Base-by-base conservation (phyloP, 2,329 filamentous ascomycete species). In the Diaporthe sp. region DNA sequence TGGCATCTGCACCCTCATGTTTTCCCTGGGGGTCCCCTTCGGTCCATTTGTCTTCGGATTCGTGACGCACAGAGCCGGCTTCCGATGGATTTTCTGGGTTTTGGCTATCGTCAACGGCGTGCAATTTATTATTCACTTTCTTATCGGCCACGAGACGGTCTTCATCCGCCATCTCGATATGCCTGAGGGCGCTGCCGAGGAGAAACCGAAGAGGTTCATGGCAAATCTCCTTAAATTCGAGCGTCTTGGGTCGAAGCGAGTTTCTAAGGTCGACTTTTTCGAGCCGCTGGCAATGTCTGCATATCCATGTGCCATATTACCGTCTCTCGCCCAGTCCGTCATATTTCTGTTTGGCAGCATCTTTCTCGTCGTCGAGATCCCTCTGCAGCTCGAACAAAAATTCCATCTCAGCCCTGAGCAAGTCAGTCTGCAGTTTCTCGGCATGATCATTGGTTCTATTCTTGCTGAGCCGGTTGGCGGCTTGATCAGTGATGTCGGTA, bases 391-490 rank as follows among this genome's bases (percentile, higher is more conserved):
- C 75, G 82, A 85, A 15, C 79, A 82, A 25, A 89, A 88, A 75
- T 92, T 89, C 70, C 84, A 84, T 7, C 86, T 91, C 81, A 88
- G 88, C 77, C 80, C 87, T 0, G 85, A 91, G 77, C 86, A 90
- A 72, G 82, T 91, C 3, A 89, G 89, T 0, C 83, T 91, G 0
- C 88, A 91, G 72, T 90, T 88, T 75, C 80, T 90, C 6, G 86
- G 86, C 3, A 82, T 90, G 56, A 88, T 91, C 59, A 83, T 91
- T 35, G 89, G 89, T 1, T 86, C 84, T 1, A 79, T 90, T 4
- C 82, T 90, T 12, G 89, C 89, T 13, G 89, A 91, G 77, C 88
- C 89, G 75, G 78, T 90, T 10, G 88, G 88, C 51, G 89, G 88
- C 0, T 82, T 84, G 25, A 79, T 86, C 8, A 88, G 85, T 10